Conservation (phyloP, 495 filamentous ascomycete genomes). For the Daldinia loculata region DNA sequence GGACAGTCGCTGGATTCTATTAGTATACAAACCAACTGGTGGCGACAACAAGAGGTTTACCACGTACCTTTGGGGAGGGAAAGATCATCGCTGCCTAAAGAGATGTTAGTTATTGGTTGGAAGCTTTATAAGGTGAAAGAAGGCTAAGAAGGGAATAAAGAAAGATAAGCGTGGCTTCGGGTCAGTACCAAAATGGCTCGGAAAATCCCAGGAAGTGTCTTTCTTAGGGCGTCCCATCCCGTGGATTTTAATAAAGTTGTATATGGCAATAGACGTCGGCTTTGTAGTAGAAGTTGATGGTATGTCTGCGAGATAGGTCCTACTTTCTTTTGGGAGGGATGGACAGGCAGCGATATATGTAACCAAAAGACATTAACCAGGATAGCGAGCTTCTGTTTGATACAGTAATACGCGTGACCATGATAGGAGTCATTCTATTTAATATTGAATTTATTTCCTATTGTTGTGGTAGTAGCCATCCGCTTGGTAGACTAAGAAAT, state of each 20-base stretch:
- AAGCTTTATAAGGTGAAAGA: constrained; percentile 1
- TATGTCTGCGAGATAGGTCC: neutral
- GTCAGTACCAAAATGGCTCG: constrained; percentile 8
- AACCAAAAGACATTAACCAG: neutral
- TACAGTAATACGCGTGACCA: neutral
- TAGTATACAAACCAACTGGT: neutral
- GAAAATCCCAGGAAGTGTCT: neutral
- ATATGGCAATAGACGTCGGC: neutral
- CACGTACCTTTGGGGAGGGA: constrained; percentile 89
- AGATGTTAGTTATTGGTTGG: constrained; percentile 37
- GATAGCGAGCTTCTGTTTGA: neutral
- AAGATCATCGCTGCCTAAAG: constrained; percentile 85
- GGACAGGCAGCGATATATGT: neutral
- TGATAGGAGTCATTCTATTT: constrained; percentile 1
- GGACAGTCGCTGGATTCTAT: constrained; percentile 78
- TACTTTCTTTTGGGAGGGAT: neutral
- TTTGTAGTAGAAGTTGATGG: neutral
- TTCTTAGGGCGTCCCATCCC: constrained; percentile 22
- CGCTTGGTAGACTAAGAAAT: constrained; percentile 10
- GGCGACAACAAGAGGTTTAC: neutral
- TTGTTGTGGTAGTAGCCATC: constrained; percentile 7
- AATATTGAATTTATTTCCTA: constrained; percentile 2
- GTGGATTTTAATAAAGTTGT: neutral
- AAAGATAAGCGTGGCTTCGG: neutral
- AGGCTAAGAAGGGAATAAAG: neutral